A percentile compares a stretch with the other conserved stretches of the same genome.
Conservation (phyloP, 148 eudicot genomes). For the Cornus kousa region DNA sequence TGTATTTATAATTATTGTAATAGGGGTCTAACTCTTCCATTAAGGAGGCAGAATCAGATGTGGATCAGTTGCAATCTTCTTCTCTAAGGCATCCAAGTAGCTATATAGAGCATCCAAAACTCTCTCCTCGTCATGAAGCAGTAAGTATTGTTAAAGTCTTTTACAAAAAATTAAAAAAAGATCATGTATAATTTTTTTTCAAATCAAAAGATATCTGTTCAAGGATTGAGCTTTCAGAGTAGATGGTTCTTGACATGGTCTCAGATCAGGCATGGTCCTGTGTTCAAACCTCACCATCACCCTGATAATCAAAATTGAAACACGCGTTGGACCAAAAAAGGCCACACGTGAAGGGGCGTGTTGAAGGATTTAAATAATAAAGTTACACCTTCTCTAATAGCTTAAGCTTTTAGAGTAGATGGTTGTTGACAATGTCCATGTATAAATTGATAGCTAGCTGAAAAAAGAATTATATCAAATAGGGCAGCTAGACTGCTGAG, state of each 20-base stretch:
- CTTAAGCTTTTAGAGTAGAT: too few relatives aligned
- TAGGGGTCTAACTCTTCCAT: slow-evolving; percentile 33
- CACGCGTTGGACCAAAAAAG: too few relatives aligned
- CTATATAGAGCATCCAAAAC: slow-evolving; percentile 19
- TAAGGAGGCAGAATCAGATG: slow-evolving; percentile 16
- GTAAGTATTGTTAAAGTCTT: slow-evolving; percentile 38
- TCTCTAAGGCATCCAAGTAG: slow-evolving; percentile 16
- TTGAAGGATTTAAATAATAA: too few relatives aligned
- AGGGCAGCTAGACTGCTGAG: neutral
- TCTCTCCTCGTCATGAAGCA: slow-evolving; percentile 61
- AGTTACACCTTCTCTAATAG: too few relatives aligned
- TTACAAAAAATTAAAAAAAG: neutral
- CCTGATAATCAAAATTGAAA: too few relatives aligned
- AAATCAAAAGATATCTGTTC: too few relatives aligned
- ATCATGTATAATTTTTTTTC: too few relatives aligned
- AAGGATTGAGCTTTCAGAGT: too few relatives aligned
- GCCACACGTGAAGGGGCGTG: too few relatives aligned
- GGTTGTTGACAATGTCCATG: slow-evolving; percentile 2
- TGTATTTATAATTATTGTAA: slow-evolving; percentile 12
- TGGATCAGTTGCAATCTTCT: slow-evolving; percentile 19
- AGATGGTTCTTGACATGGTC: too few relatives aligned
- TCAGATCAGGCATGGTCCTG: too few relatives aligned
- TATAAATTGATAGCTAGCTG: slow-evolving; percentile 20
- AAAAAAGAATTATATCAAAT: slow-evolving; percentile 15
- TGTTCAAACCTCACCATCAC: too few relatives aligned